phyloP scores from a whole-genome alignment of 139 green algal genomes.

The Chlorella sp. region DNA sequence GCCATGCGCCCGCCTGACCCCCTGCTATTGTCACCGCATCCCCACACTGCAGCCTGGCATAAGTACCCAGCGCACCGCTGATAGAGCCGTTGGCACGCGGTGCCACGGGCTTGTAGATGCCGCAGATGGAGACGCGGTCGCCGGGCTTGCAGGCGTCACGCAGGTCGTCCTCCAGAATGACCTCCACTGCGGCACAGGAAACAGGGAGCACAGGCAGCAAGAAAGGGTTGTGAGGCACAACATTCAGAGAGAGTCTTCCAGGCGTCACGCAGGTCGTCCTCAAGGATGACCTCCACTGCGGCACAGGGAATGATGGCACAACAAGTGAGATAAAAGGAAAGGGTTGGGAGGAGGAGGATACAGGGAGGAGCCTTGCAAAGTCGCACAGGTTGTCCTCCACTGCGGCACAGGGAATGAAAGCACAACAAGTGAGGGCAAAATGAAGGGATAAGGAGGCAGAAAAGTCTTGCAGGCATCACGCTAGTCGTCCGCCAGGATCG shows the following conservation, averaged over 20 bases:
- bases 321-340: too few relatives aligned
- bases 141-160: constrained; percentile 94
- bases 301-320: not conserved
- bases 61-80: constrained; percentile 47
- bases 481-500: constrained; percentile 85
- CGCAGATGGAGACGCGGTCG: constrained; percentile 89
- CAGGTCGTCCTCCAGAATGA: constrained; percentile 75
- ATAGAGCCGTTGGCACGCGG: constrained; percentile 59
- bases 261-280: constrained; percentile 84
- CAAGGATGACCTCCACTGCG: constrained; percentile 57
- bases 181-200: constrained; percentile 37
- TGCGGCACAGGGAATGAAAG: not conserved
- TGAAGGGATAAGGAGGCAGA: too few relatives aligned
- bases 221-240: too few relatives aligned
- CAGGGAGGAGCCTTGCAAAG: constrained; percentile 82
- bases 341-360: too few relatives aligned
- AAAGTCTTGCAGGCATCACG: constrained; percentile 75
- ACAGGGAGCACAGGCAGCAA: not conserved
- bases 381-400: constrained; percentile 85
- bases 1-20: too few relatives aligned
- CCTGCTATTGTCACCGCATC: not conserved
- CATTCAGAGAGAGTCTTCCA: constrained; percentile 82
- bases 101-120: constrained; percentile 93
- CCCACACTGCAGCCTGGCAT: not conserved
- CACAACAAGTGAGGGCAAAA: too few relatives aligned